Evolutionary conservation across 2,329 filamentous ascomycete species (phyloP), one percentile per base, ranked within the genome.

Genomic region (Ophiostoma populinum): DNA sequence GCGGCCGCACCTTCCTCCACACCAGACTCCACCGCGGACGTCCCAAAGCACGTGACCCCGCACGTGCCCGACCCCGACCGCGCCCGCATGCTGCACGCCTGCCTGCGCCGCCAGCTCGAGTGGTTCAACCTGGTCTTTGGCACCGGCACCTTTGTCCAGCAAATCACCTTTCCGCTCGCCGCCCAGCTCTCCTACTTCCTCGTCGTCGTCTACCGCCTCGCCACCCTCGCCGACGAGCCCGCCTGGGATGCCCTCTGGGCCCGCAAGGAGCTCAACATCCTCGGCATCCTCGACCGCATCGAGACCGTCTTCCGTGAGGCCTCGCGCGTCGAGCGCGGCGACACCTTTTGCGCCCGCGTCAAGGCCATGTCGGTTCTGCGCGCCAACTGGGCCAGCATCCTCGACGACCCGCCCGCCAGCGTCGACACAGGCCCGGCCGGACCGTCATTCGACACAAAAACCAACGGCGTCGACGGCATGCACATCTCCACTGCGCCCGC

Each of bases 201-300:
- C 6, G 33, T 41, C 5, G 21, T 18, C 17, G 11, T 38, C 19
- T 34, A 36, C 36, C 35, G 36, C 12, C 36, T 41, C 6, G 32
- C 30, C 12, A 31, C 12, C 24, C 30, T 33, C 11, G 17, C 12
- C 7, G 36, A 35, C 27, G 36, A 38, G 18, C 32, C 26, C 21
- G 39, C 33, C 10, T 41, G 39, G 39, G 39, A 41, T 30, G 19
- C 15, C 20, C 20, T 31, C 11, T 32, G 34, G 30, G 36, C 39
- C 5, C 36, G 39, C 12, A 13, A 24, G 5, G 26, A 34, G 24
- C 34, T 41, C 7, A 22, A 32, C 12, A n/a, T 38, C 4, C 32
- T 22, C 2, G 12, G 15, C 4, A 31, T 29, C 26, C 12, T 41
- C 8, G 33, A 30, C n/a, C n/a, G n/a, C n/a, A n/a, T n/a, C n/a